Evolutionary conservation across 1,284 basidiomycete genomes (phyloP), one percentile per base, ranked within the genome.

Genomic region (Tilletia walkeri): DNA sequence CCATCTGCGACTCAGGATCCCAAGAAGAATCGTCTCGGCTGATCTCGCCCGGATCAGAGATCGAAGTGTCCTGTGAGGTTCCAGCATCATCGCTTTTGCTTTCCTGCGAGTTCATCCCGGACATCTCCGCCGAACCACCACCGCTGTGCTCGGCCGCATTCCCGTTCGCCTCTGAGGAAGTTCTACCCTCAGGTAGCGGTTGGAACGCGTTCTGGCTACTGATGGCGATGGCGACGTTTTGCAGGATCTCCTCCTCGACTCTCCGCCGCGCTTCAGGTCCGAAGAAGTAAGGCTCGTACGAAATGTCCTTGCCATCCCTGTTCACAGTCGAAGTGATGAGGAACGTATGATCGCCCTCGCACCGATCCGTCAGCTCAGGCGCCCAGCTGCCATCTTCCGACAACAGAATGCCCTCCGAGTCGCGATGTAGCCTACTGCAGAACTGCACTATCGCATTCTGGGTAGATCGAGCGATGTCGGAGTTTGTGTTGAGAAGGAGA

Each of bases 401-500:
- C 18, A 65, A n/a, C 39, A 39, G 24, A 9, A 20, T 16, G 47
- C 47, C 56, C 30, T 63, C 59, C 36, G 59, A 63, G 36, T 63
- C 59, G 30, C 59, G 59, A 49, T 65, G 59, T 34, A 69, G 86
- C 41, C 89, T 88, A 49, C 87, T 87, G 67, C 96, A 86, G 67
- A 95, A 86, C 75, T 92, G 88, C 14, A 95, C 91, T 67, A 96
- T 88, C 2, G 91, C 90, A 67, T 87, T 87, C 73, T 93, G 89
- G 18, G 92, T 89, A 2, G 89, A 88, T 36, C 89, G 89, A 41
- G 90, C 90, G 53, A 96, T 89, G 68, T 87, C 85, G 30, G 88
- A 87, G 80, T 92, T 93, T 14, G 90, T 88, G 81, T 90, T 94
- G 69, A 96, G 88, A 30, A 98, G 87, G 49, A 98, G 86, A 0